These are phyloP conservation scores for Cryptosporidium parvum DNA, from an alignment of 169 alveolate species.

Conservation along the genomic window DNA sequence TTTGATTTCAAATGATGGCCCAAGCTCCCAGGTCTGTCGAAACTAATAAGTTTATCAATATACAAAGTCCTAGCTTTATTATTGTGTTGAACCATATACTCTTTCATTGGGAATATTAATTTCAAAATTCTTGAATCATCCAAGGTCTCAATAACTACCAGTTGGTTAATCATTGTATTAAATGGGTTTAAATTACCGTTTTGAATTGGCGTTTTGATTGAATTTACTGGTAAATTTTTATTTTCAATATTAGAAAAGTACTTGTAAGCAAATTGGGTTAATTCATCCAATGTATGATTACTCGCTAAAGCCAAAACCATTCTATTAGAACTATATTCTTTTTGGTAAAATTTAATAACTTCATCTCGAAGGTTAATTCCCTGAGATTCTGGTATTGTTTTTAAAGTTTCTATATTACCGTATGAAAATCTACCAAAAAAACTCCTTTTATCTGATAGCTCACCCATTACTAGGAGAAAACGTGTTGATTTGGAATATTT, in stretches of 20 bases:
- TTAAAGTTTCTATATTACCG: constrained; percentile 82
- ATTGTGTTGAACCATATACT: background rate
- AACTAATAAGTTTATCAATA: constrained; percentile 3
- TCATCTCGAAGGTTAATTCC: constrained; percentile 80
- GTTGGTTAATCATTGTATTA: background rate
- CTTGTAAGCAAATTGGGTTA: constrained; percentile 1
- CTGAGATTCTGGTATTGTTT: constrained; percentile 36
- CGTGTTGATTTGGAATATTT: constrained; percentile 60
- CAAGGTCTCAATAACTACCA: constrained; percentile 20
- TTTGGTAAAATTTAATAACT: constrained; percentile 78
- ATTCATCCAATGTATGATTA: constrained; percentile 77
- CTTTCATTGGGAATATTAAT: constrained; percentile 45
- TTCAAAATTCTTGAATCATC: background rate
- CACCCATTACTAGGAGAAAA: constrained; percentile 18
- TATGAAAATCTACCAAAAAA: constrained; percentile 78
- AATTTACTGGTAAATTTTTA: constrained; percentile 1
- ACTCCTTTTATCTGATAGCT: constrained; percentile 66
- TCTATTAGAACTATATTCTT: constrained; percentile 82
- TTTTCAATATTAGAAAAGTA: constrained; percentile 46
- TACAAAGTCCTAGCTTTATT: constrained; percentile 4
- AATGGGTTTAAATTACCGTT: constrained; percentile 16
- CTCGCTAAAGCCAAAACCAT: constrained; percentile 82
- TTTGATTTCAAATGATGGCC: background rate
- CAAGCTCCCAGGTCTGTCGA: constrained; percentile 11
- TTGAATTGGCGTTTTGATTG: constrained; percentile 15